phyloP scores from a whole-genome alignment of 129 eudicot genomes.

The Pulicaria dysenterica region DNA sequence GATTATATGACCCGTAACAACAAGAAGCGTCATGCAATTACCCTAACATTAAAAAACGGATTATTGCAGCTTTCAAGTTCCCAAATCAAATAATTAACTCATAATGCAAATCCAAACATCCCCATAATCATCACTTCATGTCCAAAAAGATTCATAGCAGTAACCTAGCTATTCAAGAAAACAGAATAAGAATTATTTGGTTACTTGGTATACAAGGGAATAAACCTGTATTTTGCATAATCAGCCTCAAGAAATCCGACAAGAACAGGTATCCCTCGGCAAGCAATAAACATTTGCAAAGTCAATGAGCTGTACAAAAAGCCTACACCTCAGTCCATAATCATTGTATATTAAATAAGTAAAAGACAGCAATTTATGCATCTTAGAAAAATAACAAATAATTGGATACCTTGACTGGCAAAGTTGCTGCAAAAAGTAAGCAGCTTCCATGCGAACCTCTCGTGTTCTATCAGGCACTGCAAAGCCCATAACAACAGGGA shows the following conservation, averaged over 20 bases:
- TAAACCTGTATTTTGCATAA: slow-evolving; percentile 94
- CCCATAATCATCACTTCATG: slow-evolving; percentile 22
- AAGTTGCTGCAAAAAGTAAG: slow-evolving; percentile 92
- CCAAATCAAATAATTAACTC: neutral
- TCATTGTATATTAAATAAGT: neutral
- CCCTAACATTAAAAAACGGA: neutral
- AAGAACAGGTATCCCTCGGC: slow-evolving; percentile 93
- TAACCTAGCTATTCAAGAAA: neutral
- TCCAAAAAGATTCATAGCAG: slow-evolving; percentile 5
- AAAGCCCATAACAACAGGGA: slow-evolving; percentile 86
- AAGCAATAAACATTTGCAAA: slow-evolving; percentile 95
- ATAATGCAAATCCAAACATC: neutral
- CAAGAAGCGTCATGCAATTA: neutral
- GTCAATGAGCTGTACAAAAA: slow-evolving; percentile 72
- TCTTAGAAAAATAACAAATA: neutral
- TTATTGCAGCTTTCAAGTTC: neutral
- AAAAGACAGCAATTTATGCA: slow-evolving; percentile 12
- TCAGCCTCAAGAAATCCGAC: slow-evolving; percentile 99
- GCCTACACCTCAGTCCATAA: slow-evolving; percentile 21
- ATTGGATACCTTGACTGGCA: slow-evolving; percentile 80
- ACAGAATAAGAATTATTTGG: neutral
- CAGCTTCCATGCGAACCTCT: slow-evolving; percentile 97
- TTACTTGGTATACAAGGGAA: slow-evolving; percentile 14
- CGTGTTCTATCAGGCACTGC: slow-evolving; percentile 92
- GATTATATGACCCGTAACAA: neutral